phyloP scores from a whole-genome alignment of 1,284 basidiomycete species.

The Flammula alnicola region DNA sequence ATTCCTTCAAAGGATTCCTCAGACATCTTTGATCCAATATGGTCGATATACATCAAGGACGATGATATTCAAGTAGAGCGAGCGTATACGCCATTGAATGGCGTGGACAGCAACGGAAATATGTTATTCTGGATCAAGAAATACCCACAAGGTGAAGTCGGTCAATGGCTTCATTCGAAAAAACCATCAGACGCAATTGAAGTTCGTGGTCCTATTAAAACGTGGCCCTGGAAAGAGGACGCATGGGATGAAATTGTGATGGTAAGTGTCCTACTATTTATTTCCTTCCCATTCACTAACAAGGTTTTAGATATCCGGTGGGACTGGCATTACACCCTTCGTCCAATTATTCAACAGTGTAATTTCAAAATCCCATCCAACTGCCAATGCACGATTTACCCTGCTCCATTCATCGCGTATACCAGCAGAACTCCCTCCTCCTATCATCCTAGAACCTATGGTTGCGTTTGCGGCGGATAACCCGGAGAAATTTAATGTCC shows the following conservation, averaged over 20 bases:
- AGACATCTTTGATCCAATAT: slow-evolving; percentile 53
- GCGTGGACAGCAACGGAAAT: slow-evolving; percentile 63
- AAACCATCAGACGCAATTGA: slow-evolving; percentile 68
- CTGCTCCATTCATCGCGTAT: slow-evolving; percentile 71
- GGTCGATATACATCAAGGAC: slow-evolving; percentile 83
- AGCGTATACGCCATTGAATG: slow-evolving; percentile 80
- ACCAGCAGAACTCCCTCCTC: slow-evolving; percentile 68
- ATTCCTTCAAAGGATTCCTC: slow-evolving; percentile 29
- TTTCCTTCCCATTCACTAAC: neutral
- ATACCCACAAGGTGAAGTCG: slow-evolving; percentile 81
- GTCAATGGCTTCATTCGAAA: slow-evolving; percentile 80
- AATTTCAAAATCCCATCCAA: slow-evolving; percentile 34
- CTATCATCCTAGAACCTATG: slow-evolving; percentile 57
- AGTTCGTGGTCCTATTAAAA: slow-evolving; percentile 77
- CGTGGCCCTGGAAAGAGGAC: slow-evolving; percentile 68
- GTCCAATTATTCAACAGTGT: slow-evolving; percentile 64
- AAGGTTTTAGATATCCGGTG: slow-evolving; percentile 71
- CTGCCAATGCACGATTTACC: slow-evolving; percentile 59
- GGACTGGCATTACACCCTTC: slow-evolving; percentile 84
- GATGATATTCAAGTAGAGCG: slow-evolving; percentile 89
- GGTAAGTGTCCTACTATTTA: slow-evolving; percentile 46
- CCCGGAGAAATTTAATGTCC: slow-evolving; percentile 58
- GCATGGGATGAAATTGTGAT: slow-evolving; percentile 80
- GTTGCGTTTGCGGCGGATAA: slow-evolving; percentile 47
- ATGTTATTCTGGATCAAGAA: slow-evolving; percentile 80